These are phyloP conservation scores for Backusella luteola DNA, from an alignment of 192 early-diverging fungal genomes.

Conservation along the genomic window DNA sequence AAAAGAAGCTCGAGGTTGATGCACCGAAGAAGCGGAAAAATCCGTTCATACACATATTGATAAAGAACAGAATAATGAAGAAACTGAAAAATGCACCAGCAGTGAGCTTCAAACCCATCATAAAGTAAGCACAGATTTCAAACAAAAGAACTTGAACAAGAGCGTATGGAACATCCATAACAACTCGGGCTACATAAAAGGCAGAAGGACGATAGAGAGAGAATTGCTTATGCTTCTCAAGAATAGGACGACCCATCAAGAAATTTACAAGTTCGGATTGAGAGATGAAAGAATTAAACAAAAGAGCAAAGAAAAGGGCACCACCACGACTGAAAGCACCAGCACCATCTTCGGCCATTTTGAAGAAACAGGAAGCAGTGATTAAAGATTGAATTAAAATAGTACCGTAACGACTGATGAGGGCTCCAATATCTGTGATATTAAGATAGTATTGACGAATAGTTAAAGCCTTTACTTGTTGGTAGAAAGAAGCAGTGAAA, in stretches of 20 bases:
- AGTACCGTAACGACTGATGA: constrained; percentile 57
- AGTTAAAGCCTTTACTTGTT: constrained; percentile 59
- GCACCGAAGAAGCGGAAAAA: constrained; percentile 62
- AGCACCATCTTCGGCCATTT: constrained; percentile 48
- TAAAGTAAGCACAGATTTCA: constrained; percentile 58
- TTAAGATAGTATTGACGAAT: constrained; percentile 65
- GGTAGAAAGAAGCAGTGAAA: constrained; percentile 63
- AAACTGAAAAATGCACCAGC: constrained; percentile 56
- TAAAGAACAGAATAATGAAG: constrained; percentile 50
- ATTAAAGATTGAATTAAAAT: constrained; percentile 64
- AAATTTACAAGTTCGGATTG: constrained; percentile 68
- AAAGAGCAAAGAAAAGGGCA: constrained; percentile 65
- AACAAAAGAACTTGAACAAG: constrained; percentile 48
- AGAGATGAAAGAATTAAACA: constrained; percentile 55
- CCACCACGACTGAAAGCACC: constrained; percentile 83
- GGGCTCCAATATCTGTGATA: constrained; percentile 46
- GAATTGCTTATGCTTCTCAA: constrained; percentile 78
- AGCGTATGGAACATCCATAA: constrained; percentile 52
- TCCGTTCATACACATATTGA: constrained; percentile 53
- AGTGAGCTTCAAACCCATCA: constrained; percentile 37
- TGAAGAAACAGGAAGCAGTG: constrained; percentile 69
- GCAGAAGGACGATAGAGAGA: constrained; percentile 65
- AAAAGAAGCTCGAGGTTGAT: constrained; percentile 46
- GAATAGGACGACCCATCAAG: constrained; percentile 68
- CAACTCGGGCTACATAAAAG: constrained; percentile 52